phyloP scores from a whole-genome alignment of 805 yeast species.

The Cyberlindnera misumaiensis region DNA sequence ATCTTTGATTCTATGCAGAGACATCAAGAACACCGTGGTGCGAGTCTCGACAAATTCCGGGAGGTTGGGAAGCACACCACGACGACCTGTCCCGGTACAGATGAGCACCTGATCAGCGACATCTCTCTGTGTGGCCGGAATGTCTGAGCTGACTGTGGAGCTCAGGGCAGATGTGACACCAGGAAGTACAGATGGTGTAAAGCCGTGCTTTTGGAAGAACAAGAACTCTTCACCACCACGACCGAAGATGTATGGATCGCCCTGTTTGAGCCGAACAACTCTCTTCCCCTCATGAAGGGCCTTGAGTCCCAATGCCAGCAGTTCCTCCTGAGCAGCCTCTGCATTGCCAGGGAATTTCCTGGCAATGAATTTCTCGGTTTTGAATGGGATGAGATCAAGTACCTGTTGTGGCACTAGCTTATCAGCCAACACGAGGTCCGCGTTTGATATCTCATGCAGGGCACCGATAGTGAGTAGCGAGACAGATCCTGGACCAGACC shows the following conservation, averaged over 20 bases:
- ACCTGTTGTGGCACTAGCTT: conserved; percentile 89
- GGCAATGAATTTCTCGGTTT: conserved; percentile 77
- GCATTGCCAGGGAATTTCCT: conserved; percentile 96
- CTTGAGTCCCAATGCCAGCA: conserved; percentile 63
- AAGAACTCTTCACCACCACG: conserved; percentile 90
- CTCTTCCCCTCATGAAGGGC: conserved; percentile 59
- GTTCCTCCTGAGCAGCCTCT: conserved; percentile 83
- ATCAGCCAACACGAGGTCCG: conserved; percentile 84
- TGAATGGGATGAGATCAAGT: conserved; percentile 69
- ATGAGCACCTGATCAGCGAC: conserved; percentile 88
- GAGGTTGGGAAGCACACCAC: conserved; percentile 70
- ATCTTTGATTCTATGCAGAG: conserved; percentile 60
- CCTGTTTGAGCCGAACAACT: conserved; percentile 89
- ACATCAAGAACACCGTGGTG: conserved; percentile 86
- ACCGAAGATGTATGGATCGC: conserved; percentile 95
- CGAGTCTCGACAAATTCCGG: conserved; percentile 70
- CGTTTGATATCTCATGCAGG: conserved; percentile 65
- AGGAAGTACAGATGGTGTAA: conserved; percentile 66
- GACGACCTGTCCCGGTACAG: conserved; percentile 91
- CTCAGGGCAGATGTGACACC: conserved; percentile 89
- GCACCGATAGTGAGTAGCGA: conserved; percentile 84
- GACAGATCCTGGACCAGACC: conserved; percentile 90
- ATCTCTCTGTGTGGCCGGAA: conserved; percentile 89
- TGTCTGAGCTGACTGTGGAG: conserved; percentile 73
- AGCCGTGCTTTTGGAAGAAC: conserved; percentile 65